A percentile compares a stretch with the other conserved stretches of the same genome.
phyloP scores from a whole-genome alignment of 805 yeast genomes.

The Lipomyces oligophaga region DNA sequence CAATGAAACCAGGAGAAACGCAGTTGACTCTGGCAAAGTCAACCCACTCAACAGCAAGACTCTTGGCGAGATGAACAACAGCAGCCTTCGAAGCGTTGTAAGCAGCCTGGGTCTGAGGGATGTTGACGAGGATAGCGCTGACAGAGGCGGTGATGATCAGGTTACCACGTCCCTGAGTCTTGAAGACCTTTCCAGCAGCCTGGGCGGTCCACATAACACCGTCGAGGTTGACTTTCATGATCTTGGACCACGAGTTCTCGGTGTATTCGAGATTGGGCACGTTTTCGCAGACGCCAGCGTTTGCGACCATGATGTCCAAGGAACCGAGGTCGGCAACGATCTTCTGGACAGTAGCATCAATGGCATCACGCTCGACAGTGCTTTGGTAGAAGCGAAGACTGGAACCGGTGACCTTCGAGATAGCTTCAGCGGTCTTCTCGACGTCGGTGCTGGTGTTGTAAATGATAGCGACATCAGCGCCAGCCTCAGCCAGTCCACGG shows the following conservation, averaged over 20 bases:
- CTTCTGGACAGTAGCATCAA: constrained; percentile 47
- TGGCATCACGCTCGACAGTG: constrained; percentile 49
- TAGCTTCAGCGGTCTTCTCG: constrained; percentile 53
- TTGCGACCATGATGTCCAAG: constrained; percentile 79
- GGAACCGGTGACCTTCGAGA: constrained; percentile 56
- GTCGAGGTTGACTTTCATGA: constrained; percentile 69
- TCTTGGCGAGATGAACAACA: constrained; percentile 65
- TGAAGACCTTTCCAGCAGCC: constrained; percentile 68
- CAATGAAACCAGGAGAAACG: constrained; percentile 54
- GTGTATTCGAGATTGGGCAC: constrained; percentile 53
- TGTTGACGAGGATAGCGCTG: constrained; percentile 82
- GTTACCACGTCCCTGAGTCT: constrained; percentile 69
- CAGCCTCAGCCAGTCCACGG: constrained; percentile 49
- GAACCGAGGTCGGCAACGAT: constrained; percentile 68
- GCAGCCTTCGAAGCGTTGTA: constrained; percentile 87
- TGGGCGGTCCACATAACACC: constrained; percentile 76
- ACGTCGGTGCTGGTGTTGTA: constrained; percentile 55
- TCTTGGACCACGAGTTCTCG: constrained; percentile 59
- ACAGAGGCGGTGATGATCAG: constrained; percentile 81
- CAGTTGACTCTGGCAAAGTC: constrained; percentile 49
- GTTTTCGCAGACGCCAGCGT: constrained; percentile 84
- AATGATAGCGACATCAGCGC: constrained; percentile 75
- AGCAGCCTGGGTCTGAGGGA: constrained; percentile 80
- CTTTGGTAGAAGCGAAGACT: constrained; percentile 62
- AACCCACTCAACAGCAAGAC: constrained; percentile 82